Evolutionary conservation across 2,329 filamentous ascomycete genomes (phyloP).

Genomic region (Colletotrichum sp.): DNA sequence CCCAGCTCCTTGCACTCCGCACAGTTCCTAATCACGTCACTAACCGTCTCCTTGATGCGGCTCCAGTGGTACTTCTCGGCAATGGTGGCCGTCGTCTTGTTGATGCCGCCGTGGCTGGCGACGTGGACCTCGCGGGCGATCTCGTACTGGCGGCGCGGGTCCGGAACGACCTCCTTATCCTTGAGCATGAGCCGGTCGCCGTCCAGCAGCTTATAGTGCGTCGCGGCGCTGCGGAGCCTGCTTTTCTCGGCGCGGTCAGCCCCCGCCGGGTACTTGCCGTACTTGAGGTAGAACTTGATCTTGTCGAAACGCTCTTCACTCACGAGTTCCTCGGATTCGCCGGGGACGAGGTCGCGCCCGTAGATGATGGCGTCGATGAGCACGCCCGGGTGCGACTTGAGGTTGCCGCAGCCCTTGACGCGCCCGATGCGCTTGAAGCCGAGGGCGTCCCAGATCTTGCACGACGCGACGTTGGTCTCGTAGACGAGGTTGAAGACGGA

Average conservation of each 20-base stretch:
- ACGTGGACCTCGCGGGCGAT: slow-evolving; percentile 82
- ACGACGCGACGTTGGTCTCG: slow-evolving; percentile 90
- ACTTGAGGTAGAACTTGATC: slow-evolving; percentile 96
- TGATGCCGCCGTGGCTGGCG: slow-evolving; percentile 86
- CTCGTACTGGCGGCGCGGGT: slow-evolving; percentile 88
- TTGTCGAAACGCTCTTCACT: slow-evolving; percentile 98
- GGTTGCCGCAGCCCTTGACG: slow-evolving; percentile 74
- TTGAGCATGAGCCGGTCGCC: slow-evolving; percentile 92
- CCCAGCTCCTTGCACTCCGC: slow-evolving; percentile 83
- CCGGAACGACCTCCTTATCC: slow-evolving; percentile 95
- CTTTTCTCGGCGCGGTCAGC: slow-evolving; percentile 96
- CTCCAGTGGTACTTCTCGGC: slow-evolving; percentile 97
- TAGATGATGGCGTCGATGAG: slow-evolving; percentile 80
- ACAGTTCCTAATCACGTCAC: slow-evolving; percentile 92
- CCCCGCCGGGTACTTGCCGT: slow-evolving; percentile 89
- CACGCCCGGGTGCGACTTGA: slow-evolving; percentile 71
- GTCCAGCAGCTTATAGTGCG: slow-evolving; percentile 86
- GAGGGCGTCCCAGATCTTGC: slow-evolving; percentile 89
- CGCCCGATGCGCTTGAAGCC: slow-evolving; percentile 92
- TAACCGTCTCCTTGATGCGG: slow-evolving; percentile 96
- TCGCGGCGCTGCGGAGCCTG: slow-evolving; percentile 89
- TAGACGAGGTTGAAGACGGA: slow-evolving; percentile 95
- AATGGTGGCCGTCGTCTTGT: slow-evolving; percentile 95
- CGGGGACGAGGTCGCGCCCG: slow-evolving; percentile 66
- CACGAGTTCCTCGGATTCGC: slow-evolving; percentile 76